Evolutionary conservation across 441 rosid genomes (phyloP), one percentile per base, ranked within the genome.

Genomic region (California macrophylla): DNA sequence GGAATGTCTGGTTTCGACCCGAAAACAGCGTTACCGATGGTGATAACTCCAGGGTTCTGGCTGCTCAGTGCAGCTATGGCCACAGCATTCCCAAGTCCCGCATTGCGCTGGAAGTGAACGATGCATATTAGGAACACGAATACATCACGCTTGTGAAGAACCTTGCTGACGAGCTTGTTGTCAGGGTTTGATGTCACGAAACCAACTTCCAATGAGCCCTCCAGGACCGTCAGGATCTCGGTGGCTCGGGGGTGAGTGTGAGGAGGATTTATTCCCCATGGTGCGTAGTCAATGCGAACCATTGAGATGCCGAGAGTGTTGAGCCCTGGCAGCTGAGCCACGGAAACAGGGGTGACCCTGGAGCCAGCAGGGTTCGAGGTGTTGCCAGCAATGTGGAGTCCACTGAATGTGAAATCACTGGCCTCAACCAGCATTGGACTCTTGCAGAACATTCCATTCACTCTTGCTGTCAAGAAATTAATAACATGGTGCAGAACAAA

Each of bases 261-360:
- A 3, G 72, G 72, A 8, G 75, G 72, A 20, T 75, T 75, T 30
- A 64, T 24, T 7, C 72, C 75, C 10, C 30, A 28, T 0, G 72
- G 70, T 2, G 75, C 67, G 42, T 16, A 71, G 32, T 76, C 72
- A 15, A 75, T 32, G 32, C 64, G 64, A 30, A 6, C 70, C 50
- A 64, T 9, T 26, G 72, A 40, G 29, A 76, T 56, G 20, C 79
- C 64, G 0, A 72, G 79, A 1, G 79, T 72, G 67, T 68, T 76
- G 66, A 68, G 75, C 9, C 72, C 70, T 16, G 67, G 70, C 29
- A 64, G 2, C n/a, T 52, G 75, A 13, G 26, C 56, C 24, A 28
- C 75, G 4, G 25, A n/a, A 12, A 69, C 75, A 2, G 62, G 36
- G 5, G 66, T 71, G 23, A 64, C 75, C 9, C 50, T 40, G 0